These are phyloP conservation scores for Auriscalpium microsporum DNA, from an alignment of 768 basidiomycete genomes.

Conservation along the genomic window DNA sequence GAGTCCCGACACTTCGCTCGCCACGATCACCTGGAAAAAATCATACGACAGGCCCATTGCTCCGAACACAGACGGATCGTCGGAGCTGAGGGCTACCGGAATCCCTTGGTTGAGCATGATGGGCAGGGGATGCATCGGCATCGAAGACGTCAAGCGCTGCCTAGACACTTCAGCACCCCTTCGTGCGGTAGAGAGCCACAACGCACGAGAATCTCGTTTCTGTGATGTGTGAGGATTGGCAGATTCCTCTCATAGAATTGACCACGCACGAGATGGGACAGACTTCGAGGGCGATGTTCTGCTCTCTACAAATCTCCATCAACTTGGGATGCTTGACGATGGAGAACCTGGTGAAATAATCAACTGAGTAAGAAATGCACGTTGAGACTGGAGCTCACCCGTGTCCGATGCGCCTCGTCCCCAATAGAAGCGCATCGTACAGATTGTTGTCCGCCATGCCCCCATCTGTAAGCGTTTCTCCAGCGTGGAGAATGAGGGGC, in stretches of 20 bases:
- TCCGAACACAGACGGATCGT: slow-evolving; percentile 72
- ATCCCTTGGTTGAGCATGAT: slow-evolving; percentile 65
- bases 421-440: slow-evolving; percentile 71
- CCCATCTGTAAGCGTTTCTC: slow-evolving; percentile 76
- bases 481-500: slow-evolving; percentile 75
- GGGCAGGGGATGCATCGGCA: slow-evolving; percentile 73
- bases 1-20: slow-evolving; percentile 60
- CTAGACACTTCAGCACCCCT: not conserved
- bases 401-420: slow-evolving; percentile 76
- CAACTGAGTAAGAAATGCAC: not conserved
- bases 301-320: slow-evolving; percentile 57
- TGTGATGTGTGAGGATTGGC: slow-evolving; percentile 18
- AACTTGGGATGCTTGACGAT: slow-evolving; percentile 70
- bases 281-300: slow-evolving; percentile 59
- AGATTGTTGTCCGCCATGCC: slow-evolving; percentile 60
- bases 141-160: slow-evolving; percentile 67
- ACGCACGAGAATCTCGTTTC: slow-evolving; percentile 64
- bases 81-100: slow-evolving; percentile 61
- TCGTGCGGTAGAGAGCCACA: not conserved
- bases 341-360: slow-evolving; percentile 42
- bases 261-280: slow-evolving; percentile 71
- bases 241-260: not conserved
- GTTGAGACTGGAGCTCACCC: slow-evolving; percentile 35
- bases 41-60: slow-evolving; percentile 74
- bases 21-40: slow-evolving; percentile 70